Evolutionary conservation across 192 early-diverging fungal genomes (phyloP).

Genomic region (Nowakowskiella sp.): DNA sequence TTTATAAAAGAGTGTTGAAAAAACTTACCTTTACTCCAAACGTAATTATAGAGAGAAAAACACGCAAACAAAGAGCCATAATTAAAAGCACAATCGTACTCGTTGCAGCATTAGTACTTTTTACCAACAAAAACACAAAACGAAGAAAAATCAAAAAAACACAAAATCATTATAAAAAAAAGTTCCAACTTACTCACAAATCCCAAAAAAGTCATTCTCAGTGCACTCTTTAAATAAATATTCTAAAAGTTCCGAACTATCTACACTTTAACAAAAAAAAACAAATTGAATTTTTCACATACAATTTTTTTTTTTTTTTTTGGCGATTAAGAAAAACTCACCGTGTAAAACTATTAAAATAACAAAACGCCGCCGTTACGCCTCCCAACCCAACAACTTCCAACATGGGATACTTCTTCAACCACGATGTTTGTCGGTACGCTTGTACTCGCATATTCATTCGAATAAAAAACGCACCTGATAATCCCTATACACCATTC

Average conservation of each 20-base stretch:
- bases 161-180: neutral
- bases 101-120: conserved; percentile 7
- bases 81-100: conserved; percentile 14
- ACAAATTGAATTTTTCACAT: neutral
- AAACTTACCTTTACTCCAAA: conserved; percentile 25
- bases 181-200: conserved; percentile 25
- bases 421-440: conserved; percentile 63
- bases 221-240: conserved; percentile 87
- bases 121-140: neutral
- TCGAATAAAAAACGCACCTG: conserved; percentile 71
- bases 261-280: conserved; percentile 55
- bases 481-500: conserved; percentile 55
- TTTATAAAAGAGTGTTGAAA: too few relatives aligned
- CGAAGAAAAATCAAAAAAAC: conserved; percentile 2
- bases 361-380: conserved; percentile 68
- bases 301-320: neutral
- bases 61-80: conserved; percentile 21
- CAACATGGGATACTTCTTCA: conserved; percentile 58
- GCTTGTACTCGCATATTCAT: conserved; percentile 60
- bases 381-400: conserved; percentile 67
- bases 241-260: conserved; percentile 75
- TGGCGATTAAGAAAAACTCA: conserved; percentile 13
- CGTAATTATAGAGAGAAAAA: conserved; percentile 30
- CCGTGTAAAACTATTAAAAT: conserved; percentile 73
- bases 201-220: conserved; percentile 25